These are phyloP conservation scores for Trametes cinnabarina DNA, from an alignment of 768 basidiomycete genomes.

Conservation along the genomic window DNA sequence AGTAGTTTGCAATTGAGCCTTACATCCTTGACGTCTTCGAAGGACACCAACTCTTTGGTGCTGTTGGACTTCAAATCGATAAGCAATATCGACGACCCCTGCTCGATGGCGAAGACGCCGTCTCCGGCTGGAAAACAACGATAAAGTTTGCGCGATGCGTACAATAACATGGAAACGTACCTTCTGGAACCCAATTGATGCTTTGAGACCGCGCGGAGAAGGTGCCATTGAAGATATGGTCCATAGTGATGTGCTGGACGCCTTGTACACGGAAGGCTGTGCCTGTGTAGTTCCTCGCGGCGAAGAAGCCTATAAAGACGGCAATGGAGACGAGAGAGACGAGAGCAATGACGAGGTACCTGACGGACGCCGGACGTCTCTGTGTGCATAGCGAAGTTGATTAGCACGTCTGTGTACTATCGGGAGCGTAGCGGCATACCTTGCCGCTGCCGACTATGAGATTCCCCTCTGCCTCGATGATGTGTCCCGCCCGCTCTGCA, in stretches of 20 bases:
- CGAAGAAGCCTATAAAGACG: slow-evolving; percentile 70
- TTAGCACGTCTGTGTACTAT: not conserved
- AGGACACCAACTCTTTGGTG: slow-evolving; percentile 58
- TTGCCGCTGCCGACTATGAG: slow-evolving; percentile 38
- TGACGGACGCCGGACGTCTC: slow-evolving; percentile 52
- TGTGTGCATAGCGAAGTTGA: not conserved
- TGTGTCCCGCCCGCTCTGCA: slow-evolving; percentile 30
- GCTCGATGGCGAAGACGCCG: slow-evolving; percentile 76
- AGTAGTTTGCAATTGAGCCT: slow-evolving; percentile 14
- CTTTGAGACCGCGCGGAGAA: slow-evolving; percentile 49
- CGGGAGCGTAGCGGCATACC: slow-evolving; percentile 22
- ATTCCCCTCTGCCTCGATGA: slow-evolving; percentile 28
- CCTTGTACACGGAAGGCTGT: slow-evolving; percentile 52
- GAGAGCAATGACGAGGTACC: slow-evolving; percentile 62
- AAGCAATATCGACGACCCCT: slow-evolving; percentile 68
- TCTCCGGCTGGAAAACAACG: slow-evolving; percentile 80
- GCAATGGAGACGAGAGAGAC: slow-evolving; percentile 59
- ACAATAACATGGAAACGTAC: slow-evolving; percentile 36
- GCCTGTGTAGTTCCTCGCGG: slow-evolving; percentile 70
- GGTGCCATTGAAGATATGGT: slow-evolving; percentile 92
- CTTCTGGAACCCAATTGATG: slow-evolving; percentile 90
- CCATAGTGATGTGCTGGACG: slow-evolving; percentile 71
- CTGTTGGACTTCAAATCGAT: slow-evolving; percentile 77
- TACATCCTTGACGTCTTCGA: slow-evolving; percentile 65
- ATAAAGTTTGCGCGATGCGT: no score